Percentiles rank a stretch among this genome's conserved stretches.
phyloP scores from a whole-genome alignment of 2,329 filamentous ascomycete genomes.

The Colletotrichum liaoningense region DNA sequence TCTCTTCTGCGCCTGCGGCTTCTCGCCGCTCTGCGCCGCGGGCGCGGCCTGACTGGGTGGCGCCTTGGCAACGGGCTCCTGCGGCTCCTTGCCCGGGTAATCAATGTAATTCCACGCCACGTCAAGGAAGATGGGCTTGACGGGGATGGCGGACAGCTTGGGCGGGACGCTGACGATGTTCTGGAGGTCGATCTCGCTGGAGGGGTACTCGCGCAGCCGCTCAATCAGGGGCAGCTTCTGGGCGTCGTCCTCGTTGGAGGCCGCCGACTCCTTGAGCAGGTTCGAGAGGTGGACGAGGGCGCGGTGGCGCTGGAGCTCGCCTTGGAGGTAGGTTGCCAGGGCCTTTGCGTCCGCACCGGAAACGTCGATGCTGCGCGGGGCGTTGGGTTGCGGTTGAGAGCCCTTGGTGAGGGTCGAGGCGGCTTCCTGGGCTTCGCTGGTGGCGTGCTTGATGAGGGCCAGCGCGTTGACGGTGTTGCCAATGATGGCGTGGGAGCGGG shows the following conservation, averaged over 20 bases:
- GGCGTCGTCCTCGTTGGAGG: conserved; percentile 55
- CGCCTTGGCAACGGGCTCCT: conserved; percentile 38
- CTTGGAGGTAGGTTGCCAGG: conserved; percentile 72
- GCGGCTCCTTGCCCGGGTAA: conserved; percentile 75
- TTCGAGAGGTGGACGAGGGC: conserved; percentile 87
- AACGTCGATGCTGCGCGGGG: conserved; percentile 77
- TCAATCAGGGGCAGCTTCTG: conserved; percentile 74
- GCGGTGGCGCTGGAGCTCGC: conserved; percentile 82
- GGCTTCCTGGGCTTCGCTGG: conserved; percentile 68
- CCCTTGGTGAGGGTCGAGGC: conserved; percentile 53
- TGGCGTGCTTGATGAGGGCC: conserved; percentile 82
- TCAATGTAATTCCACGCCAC: conserved; percentile 98
- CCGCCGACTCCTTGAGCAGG: conserved; percentile 58
- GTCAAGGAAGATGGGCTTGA: conserved; percentile 96
- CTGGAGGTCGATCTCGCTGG: conserved; percentile 75
- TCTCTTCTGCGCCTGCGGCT: conserved; percentile 68
- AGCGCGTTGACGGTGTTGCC: conserved; percentile 82
- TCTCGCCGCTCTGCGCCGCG: conserved; percentile 40
- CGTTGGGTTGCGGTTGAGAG: conserved; percentile 41
- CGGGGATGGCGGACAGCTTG: conserved; percentile 82
- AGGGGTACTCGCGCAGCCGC: conserved; percentile 79
- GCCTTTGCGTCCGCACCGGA: conserved; percentile 66
- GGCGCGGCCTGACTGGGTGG: conserved; percentile 34
- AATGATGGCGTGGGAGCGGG: conserved; percentile 83
- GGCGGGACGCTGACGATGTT: conserved; percentile 92